Evolutionary conservation across 2,329 filamentous ascomycete species (phyloP).

Genomic region (Acrocalymma vagum): DNA sequence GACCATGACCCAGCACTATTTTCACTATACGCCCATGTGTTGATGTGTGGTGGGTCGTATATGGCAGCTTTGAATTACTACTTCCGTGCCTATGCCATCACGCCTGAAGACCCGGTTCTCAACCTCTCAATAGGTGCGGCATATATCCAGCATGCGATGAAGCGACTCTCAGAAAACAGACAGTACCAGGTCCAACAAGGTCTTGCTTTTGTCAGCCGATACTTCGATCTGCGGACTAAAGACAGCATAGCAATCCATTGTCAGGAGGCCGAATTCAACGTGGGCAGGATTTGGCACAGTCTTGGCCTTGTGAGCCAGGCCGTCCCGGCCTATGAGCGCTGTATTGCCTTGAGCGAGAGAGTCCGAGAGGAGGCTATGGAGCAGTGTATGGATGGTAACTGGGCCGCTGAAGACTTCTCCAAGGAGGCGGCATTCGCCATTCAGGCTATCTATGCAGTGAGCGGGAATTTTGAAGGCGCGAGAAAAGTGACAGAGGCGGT

Average conservation of each 20-base stretch:
- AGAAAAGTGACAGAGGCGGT: conserved; percentile 67
- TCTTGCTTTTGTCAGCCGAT: conserved; percentile 79
- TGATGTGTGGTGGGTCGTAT: conserved; percentile 85
- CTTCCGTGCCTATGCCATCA: conserved; percentile 70
- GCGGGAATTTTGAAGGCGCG: conserved; percentile 70
- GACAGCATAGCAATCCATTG: conserved; percentile 55
- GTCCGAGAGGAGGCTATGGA: conserved; percentile 40
- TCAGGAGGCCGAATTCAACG: conserved; percentile 85
- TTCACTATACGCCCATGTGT: conserved; percentile 88
- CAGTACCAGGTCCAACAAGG: conserved; percentile 90
- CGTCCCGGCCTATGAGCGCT: conserved; percentile 73
- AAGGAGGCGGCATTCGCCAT: conserved; percentile 79
- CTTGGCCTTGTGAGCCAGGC: conserved; percentile 78
- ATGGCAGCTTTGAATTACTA: conserved; percentile 89
- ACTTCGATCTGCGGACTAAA: conserved; percentile 68
- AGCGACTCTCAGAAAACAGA: conserved; percentile 87
- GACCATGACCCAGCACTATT: conserved; percentile 77
- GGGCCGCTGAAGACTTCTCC: conserved; percentile 65
- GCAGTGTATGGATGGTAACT: conserved; percentile 41
- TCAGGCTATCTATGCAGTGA: conserved; percentile 71
- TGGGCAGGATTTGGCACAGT: conserved; percentile 78
- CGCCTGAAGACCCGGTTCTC: conserved; percentile 79
- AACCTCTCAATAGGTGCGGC: conserved; percentile 77
- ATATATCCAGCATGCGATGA: conserved; percentile 89
- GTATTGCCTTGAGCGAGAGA: conserved; percentile 59